Evolutionary conservation across 108 stramenopile species (phyloP).

Genomic region (Heterococcus sp.): DNA sequence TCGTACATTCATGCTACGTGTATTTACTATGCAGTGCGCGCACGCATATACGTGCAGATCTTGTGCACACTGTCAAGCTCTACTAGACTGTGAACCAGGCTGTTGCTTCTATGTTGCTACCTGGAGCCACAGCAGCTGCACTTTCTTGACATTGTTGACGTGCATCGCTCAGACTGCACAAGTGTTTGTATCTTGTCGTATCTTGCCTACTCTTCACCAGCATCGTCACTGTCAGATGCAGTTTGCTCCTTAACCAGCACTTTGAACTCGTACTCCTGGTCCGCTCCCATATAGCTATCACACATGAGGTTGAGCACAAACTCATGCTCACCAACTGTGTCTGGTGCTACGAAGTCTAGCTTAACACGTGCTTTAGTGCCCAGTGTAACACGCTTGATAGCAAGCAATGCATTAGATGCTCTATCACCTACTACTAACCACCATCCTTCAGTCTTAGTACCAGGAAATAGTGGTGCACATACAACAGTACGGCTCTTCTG

Average conservation of each 20-base stretch:
- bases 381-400: slow-evolving; percentile 86
- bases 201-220: slow-evolving; percentile 30
- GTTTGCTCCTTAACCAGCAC: slow-evolving; percentile 47
- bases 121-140: no score
- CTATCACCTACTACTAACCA: slow-evolving; percentile 93
- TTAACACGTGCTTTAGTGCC: slow-evolving; percentile 37
- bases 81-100: no score
- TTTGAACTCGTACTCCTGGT: slow-evolving; percentile 86
- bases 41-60: no score
- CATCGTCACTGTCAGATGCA: slow-evolving; percentile 32
- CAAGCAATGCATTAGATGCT: slow-evolving; percentile 75
- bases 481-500: slow-evolving; percentile 61
- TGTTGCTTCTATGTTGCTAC: no score
- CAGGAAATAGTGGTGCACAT: slow-evolving; percentile 77
- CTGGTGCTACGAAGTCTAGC: slow-evolving; percentile 89
- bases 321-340: slow-evolving; percentile 76
- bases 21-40: no score
- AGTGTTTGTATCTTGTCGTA: no score
- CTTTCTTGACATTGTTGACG: no score
- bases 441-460: slow-evolving; percentile 87
- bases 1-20: no score
- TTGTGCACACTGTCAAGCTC: no score
- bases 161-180: no score
- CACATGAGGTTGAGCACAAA: slow-evolving; percentile 94
- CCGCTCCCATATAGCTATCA: slow-evolving; percentile 92